Conservation (phyloP, 2,329 filamentous ascomycete genomes). For the Exophiala mesophila region DNA sequence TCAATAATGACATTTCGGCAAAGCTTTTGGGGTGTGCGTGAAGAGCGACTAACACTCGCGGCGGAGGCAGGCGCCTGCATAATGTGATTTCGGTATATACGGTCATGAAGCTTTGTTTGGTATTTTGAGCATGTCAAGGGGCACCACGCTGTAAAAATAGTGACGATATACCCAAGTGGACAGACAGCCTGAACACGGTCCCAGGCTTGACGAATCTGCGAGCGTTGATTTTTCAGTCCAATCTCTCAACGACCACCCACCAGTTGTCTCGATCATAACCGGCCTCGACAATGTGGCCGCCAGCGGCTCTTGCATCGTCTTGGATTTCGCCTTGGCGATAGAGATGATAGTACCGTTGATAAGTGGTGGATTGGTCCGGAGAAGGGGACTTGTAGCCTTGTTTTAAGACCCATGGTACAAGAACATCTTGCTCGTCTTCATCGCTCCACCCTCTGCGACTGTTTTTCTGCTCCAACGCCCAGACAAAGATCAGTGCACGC, state of each 20-base stretch:
- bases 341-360: conserved; percentile 89
- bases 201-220: not conserved
- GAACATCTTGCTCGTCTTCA: conserved; percentile 77
- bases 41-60: too few relatives aligned
- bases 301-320: conserved; percentile 66
- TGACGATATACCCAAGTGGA: conserved; percentile 11
- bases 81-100: conserved; percentile 32
- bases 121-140: conserved; percentile 24
- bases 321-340: conserved; percentile 85
- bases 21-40: too few relatives aligned
- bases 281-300: conserved; percentile 68
- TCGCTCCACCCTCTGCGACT: conserved; percentile 88
- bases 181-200: conserved; percentile 1
- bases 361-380: conserved; percentile 48
- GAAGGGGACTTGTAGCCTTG: conserved; percentile 15
- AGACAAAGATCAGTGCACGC: conserved; percentile 78
- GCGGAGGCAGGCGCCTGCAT: too few relatives aligned
- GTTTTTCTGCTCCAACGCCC: conserved; percentile 86
- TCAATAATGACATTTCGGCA: conserved; percentile 31
- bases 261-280: conserved; percentile 98
- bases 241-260: conserved; percentile 57
- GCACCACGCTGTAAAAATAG: conserved; percentile 25
- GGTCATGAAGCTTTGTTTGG: conserved; percentile 26
- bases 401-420: conserved; percentile 89
- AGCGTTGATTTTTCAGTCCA: conserved; percentile 8